Evolutionary conservation across 2,329 filamentous ascomycete species (phyloP), one percentile per base, ranked within the genome.

Genomic region (Plectosphaerella plurivora): DNA sequence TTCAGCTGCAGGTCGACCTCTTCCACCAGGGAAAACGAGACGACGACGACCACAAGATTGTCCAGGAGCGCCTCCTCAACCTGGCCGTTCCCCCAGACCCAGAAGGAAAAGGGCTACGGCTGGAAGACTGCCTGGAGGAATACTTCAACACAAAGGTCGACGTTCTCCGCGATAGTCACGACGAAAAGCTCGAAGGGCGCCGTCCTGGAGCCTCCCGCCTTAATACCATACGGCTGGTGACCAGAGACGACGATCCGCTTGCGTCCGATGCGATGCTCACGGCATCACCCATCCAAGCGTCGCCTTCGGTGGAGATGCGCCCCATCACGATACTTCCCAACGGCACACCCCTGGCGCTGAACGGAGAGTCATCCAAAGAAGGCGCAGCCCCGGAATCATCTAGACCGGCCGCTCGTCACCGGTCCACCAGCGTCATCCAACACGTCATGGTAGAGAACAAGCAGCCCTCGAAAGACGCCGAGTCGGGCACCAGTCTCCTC

Each of bases 131-230:
- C 61, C 72, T 99, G 16, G 92, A 97, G 66, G 86, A 88, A 50
- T 97, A 97, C 64, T 97, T 97, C 77, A 97, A 97, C 69, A 92
- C 92, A 53, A 82, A 85, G 52, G 91, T 99, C 50, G 91, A 97
- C 62, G 91, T 99, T 3, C 86, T 88, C 59, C 81, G 93, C 50
- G 88, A 93, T 53, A 80, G 77, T 50, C 68, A 76, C 33, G 79
- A 81, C 50, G 78, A 84, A 57, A 74, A 71, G 62, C 68, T 73
- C 53, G 47, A 55, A 6, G 60, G 60, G 15, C 60, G 61, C 12
- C 57, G 55, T 6, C 62, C 64, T 10, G 59, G 54, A 14, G 53
- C 67, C 20, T 54, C 59, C n/a, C 62, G 61, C 24, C 63, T 65
- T 35, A 65, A 63, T 35, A 70, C 67, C 1, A 61, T 71, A 51